These are phyloP conservation scores for Penicillium hordei DNA, from an alignment of 2,329 filamentous ascomycete genomes.

Conservation along the genomic window DNA sequence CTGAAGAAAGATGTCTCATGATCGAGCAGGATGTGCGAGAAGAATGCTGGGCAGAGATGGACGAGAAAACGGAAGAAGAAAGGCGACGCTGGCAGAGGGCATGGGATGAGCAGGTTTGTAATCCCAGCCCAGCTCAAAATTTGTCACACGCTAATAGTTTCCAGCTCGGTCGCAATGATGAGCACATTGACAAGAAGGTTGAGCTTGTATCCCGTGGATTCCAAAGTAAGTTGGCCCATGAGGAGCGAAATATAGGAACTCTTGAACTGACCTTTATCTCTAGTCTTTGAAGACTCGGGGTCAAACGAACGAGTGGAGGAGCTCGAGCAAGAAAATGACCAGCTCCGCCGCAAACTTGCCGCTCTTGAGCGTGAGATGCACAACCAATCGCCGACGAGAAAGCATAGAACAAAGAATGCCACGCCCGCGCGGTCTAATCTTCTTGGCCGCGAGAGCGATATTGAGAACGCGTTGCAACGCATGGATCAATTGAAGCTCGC, in stretches of 20 bases:
- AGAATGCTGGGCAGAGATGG: slow-evolving; percentile 85
- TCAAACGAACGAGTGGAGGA: slow-evolving; percentile 63
- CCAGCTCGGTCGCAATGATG: slow-evolving; percentile 68
- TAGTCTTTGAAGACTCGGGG: slow-evolving; percentile 50
- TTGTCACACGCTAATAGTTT: slow-evolving; percentile 15
- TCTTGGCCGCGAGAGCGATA: slow-evolving; percentile 40
- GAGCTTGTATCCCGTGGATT: slow-evolving; percentile 65
- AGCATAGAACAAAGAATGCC: slow-evolving; percentile 37
- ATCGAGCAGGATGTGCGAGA: slow-evolving; percentile 84
- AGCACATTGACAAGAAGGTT: slow-evolving; percentile 84
- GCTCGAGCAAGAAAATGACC: slow-evolving; percentile 69
- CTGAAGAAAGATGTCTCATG: slow-evolving; percentile 64
- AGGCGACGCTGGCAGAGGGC: slow-evolving; percentile 77
- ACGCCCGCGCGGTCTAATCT: slow-evolving; percentile 30
- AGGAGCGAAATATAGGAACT: not conserved
- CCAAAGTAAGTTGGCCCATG: slow-evolving; percentile 37
- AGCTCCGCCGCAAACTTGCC: slow-evolving; percentile 63
- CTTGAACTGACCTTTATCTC: slow-evolving; percentile 22
- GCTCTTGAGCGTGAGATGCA: slow-evolving; percentile 66
- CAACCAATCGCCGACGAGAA: slow-evolving; percentile 63
- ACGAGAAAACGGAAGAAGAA: slow-evolving; percentile 71
- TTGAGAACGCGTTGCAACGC: slow-evolving; percentile 41
- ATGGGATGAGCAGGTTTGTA: slow-evolving; percentile 67
- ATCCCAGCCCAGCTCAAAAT: not conserved
- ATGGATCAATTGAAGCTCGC: slow-evolving; percentile 43